Base-by-base conservation (phyloP, 2,329 filamentous ascomycete genomes). In the Plectosphaerella sp. region DNA sequence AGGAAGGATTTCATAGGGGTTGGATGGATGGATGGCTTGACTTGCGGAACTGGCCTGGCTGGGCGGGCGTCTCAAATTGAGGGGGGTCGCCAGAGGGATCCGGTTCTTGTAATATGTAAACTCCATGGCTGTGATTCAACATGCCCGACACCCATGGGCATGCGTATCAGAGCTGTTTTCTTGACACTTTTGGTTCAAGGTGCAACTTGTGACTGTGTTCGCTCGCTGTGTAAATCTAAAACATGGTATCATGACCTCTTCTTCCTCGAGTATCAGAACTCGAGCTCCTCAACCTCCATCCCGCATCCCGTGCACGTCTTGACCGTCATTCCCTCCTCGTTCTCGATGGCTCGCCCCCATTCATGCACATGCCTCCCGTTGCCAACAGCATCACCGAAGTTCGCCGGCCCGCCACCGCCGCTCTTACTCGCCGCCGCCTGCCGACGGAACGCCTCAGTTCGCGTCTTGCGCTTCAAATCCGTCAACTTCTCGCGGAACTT, bases 401-500 rank as follows among this genome's bases (percentile, higher is more conserved):
- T 77, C 41, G 71, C 74, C 12, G 78, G 76, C 18, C 70, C 75
- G 51, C 80, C 81, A 15, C 70, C 72, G 8, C 16, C 18, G 41
- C n/a, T 16, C 37, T 16, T 15, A 2, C 67, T 71, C 4, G 78
- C 77, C 51, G 80, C 81, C 51, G 83, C 79, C 60, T 86, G 86
- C 48, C 92, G 76, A 51, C 91, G 83, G 61, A 93, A 96, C 1
- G 92, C 90, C 61, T 97, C 94, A 0, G 95, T 92, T 45, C 91
- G 78, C 12, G 94, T 99, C 67, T 92, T 86, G 71, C 93, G 92
- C 77, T 97, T 99, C 57, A 99, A 67, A 50, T 97, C 92, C 6
- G 88, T 78, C 35, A 99, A 75, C 73, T 96, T 96, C 53, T 84
- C 86, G 64, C 89, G 91, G 71, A 97, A 97, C 68, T 96, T 96